Conservation (phyloP, 1,284 basidiomycete genomes). For the Cryptococcus maquisensis region DNA sequence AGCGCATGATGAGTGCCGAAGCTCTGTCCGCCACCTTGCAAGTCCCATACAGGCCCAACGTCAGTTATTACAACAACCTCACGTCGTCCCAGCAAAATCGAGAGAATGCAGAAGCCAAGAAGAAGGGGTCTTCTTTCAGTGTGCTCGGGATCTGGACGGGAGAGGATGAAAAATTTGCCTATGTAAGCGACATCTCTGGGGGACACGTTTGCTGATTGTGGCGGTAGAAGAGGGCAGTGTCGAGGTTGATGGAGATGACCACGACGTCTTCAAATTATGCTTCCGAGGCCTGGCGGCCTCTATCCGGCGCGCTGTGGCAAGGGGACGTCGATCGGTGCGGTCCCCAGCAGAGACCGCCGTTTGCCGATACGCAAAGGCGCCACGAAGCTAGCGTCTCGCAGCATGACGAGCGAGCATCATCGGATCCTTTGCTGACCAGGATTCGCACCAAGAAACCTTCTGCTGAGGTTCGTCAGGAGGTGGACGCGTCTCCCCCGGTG, state of each 20-base stretch:
- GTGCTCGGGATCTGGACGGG: constrained; percentile 63
- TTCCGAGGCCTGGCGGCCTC: constrained; percentile 45
- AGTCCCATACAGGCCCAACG: constrained; percentile 60
- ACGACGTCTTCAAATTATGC: constrained; percentile 52
- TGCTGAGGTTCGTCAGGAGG: neutral
- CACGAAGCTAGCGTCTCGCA: too few species aligned
- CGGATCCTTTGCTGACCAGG: too few species aligned
- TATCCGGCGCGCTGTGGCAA: neutral
- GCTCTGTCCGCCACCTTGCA: constrained; percentile 57
- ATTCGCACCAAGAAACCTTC: neutral
- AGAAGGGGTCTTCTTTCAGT: constrained; percentile 50
- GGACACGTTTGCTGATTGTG: neutral
- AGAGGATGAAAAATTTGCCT: constrained; percentile 65
- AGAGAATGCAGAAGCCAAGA: constrained; percentile 14
- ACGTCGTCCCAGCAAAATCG: constrained; percentile 25
- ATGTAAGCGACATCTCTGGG: constrained; percentile 47
- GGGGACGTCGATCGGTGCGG: neutral
- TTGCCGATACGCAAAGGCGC: neutral
- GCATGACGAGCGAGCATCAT: too few species aligned
- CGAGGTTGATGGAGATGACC: constrained; percentile 64
- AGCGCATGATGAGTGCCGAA: constrained; percentile 60
- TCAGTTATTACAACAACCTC: constrained; percentile 55
- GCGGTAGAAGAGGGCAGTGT: constrained; percentile 58
- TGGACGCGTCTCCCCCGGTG: constrained; percentile 18
- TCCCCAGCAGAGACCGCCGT: neutral